Percentiles rank a stretch among this genome's conserved stretches.
Conservation (phyloP, 306 rosid species). For the Fragaria ananassa region DNA sequence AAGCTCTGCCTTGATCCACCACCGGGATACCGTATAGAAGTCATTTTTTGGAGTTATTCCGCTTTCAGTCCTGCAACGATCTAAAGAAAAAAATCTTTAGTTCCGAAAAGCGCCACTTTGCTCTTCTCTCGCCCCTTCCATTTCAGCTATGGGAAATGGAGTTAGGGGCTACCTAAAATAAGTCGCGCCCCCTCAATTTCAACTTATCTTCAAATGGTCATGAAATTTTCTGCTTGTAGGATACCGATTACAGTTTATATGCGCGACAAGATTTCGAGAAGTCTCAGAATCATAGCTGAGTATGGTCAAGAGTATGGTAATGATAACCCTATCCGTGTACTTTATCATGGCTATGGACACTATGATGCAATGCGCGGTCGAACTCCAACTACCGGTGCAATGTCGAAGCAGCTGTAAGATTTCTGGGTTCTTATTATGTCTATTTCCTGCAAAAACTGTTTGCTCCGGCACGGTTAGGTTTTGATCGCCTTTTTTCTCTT, state of each 20-base stretch:
- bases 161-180: too few species aligned
- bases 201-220: background rate
- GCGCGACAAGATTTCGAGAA: slow-evolving; percentile 44
- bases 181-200: too few species aligned
- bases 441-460: background rate
- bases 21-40: too few species aligned
- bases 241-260: slow-evolving; percentile 76
- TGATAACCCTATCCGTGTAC: slow-evolving; percentile 61
- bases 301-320: slow-evolving; percentile 75
- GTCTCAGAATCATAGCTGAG: slow-evolving; percentile 62
- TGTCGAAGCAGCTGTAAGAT: slow-evolving; percentile 23
- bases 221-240: slow-evolving; percentile 45
- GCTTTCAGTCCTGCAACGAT: too few species aligned
- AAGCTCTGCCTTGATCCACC: too few species aligned
- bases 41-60: too few species aligned
- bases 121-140: too few species aligned
- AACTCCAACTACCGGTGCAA: background rate
- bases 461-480: background rate
- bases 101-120: too few species aligned
- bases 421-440: background rate
- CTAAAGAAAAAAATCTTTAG: too few species aligned
- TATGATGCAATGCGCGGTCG: slow-evolving; percentile 52
- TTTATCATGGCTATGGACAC: slow-evolving; percentile 76
- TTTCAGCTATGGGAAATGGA: too few species aligned
- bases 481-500: background rate